phyloP scores from a whole-genome alignment of 2,329 filamentous ascomycete genomes.

The Leptoxyphium fumago region DNA sequence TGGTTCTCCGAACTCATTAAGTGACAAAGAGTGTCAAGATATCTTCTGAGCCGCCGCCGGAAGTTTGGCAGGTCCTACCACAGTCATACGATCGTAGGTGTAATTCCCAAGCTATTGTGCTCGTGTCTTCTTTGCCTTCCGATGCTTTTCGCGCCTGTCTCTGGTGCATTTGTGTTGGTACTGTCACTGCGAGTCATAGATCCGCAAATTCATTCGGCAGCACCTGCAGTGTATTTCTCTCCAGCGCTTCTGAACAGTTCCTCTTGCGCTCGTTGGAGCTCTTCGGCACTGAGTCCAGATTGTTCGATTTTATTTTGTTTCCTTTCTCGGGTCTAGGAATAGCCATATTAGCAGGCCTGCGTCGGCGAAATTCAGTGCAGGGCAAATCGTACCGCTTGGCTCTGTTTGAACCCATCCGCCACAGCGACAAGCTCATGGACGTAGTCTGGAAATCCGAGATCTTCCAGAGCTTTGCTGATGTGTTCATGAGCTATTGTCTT shows the following conservation, averaged over 20 bases:
- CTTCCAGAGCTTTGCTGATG: constrained; percentile 84
- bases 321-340: constrained; percentile 69
- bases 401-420: constrained; percentile 81
- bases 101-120: no score
- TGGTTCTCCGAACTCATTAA: no score
- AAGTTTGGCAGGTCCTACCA: no score
- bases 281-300: constrained; percentile 80
- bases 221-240: constrained; percentile 45
- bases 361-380: background rate
- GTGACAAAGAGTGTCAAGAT: no score
- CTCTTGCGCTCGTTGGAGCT: constrained; percentile 76
- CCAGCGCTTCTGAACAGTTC: constrained; percentile 78
- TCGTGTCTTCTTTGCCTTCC: no score
- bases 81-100: no score
- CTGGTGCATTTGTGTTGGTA: no score
- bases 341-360: background rate
- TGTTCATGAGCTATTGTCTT: constrained; percentile 98
- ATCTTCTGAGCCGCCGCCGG: no score
- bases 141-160: no score
- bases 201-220: background rate
- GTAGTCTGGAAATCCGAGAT: constrained; percentile 86
- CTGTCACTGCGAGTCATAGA: no score
- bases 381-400: constrained; percentile 56
- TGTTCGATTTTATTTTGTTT: constrained; percentile 95
- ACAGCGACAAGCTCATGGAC: constrained; percentile 76